Evolutionary conservation across 306 rosid species (phyloP).

Genomic region (Begonia masoniana): DNA sequence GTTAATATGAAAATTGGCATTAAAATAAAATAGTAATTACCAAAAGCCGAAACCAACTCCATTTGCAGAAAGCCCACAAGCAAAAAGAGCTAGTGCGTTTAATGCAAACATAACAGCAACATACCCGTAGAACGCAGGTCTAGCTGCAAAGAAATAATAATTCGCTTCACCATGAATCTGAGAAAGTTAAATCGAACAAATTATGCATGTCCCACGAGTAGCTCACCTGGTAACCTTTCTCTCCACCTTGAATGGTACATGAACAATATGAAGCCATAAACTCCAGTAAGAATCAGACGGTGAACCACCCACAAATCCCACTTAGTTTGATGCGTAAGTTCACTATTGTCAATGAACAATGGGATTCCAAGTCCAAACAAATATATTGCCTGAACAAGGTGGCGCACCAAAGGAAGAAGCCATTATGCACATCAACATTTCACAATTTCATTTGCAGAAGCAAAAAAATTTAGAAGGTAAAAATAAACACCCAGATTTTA

Average conservation of each 20-base stretch:
- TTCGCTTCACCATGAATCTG: not conserved
- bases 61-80: conserved; percentile 59
- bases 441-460: too few species aligned
- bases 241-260: conserved; percentile 93
- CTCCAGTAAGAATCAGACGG: conserved; percentile 52
- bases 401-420: too few species aligned
- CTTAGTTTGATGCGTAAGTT: conserved; percentile 31
- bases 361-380: conserved; percentile 74
- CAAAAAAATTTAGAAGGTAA: too few species aligned
- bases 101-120: conserved; percentile 54
- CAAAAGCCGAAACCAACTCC: conserved; percentile 82
- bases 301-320: conserved; percentile 91
- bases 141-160: conserved; percentile 38
- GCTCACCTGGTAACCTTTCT: conserved; percentile 78
- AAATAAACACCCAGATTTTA: too few species aligned
- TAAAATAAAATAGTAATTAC: conserved; percentile 20
- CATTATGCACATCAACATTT: too few species aligned
- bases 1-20: not conserved
- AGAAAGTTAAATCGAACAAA: not conserved
- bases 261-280: conserved; percentile 59
- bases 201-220: conserved; percentile 1
- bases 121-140: conserved; percentile 90
- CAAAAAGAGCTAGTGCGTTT: conserved; percentile 52
- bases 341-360: conserved; percentile 39
- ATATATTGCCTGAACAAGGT: conserved; percentile 54